Evolutionary conservation across 164 flowering plant species (phyloP).

Genomic region (Macadamia tetraphylla): DNA sequence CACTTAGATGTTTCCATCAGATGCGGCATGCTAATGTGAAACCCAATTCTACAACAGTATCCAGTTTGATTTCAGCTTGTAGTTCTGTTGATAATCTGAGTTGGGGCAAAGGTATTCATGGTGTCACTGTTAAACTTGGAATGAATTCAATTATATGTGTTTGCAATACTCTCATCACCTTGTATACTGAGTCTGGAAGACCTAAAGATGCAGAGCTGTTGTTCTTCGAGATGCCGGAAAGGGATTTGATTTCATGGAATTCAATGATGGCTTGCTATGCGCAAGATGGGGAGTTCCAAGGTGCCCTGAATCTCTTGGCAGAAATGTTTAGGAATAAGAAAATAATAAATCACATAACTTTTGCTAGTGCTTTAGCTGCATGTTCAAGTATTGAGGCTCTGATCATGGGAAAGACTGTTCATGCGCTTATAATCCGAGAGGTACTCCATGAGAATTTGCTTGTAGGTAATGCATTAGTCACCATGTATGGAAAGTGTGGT

Average conservation of each 20-base stretch:
- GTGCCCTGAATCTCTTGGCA: conserved; percentile 33
- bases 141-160: conserved; percentile 13
- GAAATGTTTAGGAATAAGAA: conserved; percentile 21
- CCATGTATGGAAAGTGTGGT: conserved; percentile 47
- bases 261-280: too few species aligned
- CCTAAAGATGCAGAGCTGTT: conserved; percentile 2
- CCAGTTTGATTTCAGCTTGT: conserved; percentile 35
- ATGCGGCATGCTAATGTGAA: conserved; percentile 42
- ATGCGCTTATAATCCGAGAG: conserved; percentile 31
- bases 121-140: conserved; percentile 39
- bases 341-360: conserved; percentile 36
- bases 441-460: conserved; percentile 40
- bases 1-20: conserved; percentile 28
- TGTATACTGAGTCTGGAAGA: conserved; percentile 39
- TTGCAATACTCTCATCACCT: too few species aligned
- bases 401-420: conserved; percentile 36
- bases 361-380: conserved; percentile 50
- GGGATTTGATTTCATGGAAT: too few species aligned
- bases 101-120: conserved; percentile 51
- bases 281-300: not conserved
- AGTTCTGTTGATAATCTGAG: conserved; percentile 34
- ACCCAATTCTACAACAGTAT: conserved; percentile 36
- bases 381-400: conserved; percentile 37
- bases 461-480: conserved; percentile 51
- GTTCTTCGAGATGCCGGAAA: too few species aligned